Evolutionary conservation across 164 flowering plant genomes (phyloP).

Genomic region (Nelumbo lutea): DNA sequence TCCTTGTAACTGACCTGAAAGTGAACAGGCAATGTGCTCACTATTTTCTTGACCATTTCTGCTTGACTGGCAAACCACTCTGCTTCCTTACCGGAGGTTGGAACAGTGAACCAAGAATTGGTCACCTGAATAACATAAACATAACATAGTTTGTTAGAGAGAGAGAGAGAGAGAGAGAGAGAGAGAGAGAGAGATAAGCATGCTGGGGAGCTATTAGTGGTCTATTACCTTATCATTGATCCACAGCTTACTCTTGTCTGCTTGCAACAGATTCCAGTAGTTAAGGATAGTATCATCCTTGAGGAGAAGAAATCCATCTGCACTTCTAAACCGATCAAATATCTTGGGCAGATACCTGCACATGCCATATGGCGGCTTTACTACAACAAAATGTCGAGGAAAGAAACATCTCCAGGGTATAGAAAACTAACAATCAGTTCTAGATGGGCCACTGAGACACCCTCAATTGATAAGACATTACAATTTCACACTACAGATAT

Average conservation of each 20-base stretch:
- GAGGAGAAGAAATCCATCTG: slow-evolving; percentile 93
- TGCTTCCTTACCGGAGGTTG: slow-evolving; percentile 31
- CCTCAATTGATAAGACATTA: no score
- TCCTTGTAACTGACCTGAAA: slow-evolving; percentile 91
- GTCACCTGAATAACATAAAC: slow-evolving; percentile 44
- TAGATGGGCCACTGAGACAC: not conserved
- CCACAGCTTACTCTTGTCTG: slow-evolving; percentile 89
- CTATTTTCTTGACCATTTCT: slow-evolving; percentile 65
- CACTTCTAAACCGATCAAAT: slow-evolving; percentile 62
- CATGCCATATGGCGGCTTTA: not conserved
- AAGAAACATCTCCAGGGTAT: not conserved
- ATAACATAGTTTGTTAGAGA: not conserved
- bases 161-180: not conserved
- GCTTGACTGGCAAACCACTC: slow-evolving; percentile 78
- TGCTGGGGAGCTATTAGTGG: not conserved
- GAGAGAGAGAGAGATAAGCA: not conserved
- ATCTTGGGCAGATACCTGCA: slow-evolving; percentile 69
- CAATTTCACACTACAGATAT: no score
- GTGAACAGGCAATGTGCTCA: slow-evolving; percentile 79
- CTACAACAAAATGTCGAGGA: not conserved
- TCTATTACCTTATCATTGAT: slow-evolving; percentile 71
- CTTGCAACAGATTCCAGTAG: slow-evolving; percentile 96
- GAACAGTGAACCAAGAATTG: slow-evolving; percentile 65
- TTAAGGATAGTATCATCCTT: slow-evolving; percentile 90
- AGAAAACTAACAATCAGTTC: not conserved